These are phyloP conservation scores for Solanum peruvianum DNA, from an alignment of 257 asterid genomes.

Conservation along the genomic window DNA sequence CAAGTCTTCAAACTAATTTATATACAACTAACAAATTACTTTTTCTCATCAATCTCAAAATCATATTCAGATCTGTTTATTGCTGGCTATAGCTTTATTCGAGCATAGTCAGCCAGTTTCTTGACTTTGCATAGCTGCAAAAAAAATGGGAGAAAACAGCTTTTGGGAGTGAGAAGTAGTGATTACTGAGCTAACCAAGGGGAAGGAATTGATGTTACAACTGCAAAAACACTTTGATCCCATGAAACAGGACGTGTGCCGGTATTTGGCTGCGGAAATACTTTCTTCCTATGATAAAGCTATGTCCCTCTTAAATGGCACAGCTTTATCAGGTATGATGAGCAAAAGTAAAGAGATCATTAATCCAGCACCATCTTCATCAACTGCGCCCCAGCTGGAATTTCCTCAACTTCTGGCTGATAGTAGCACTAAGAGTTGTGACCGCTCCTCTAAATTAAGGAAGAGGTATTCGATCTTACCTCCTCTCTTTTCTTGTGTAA, in stretches of 20 bases:
- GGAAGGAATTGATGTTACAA: conserved; percentile 14
- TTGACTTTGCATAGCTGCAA: background rate
- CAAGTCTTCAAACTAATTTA: background rate
- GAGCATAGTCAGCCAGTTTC: background rate
- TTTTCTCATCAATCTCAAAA: background rate
- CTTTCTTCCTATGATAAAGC: conserved; percentile 33
- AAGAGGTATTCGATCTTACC: background rate
- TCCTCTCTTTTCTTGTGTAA: background rate
- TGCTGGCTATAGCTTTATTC: background rate
- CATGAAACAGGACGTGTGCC: background rate
- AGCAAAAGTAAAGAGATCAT: background rate
- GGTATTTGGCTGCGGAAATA: conserved; percentile 8
- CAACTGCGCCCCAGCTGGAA: background rate
- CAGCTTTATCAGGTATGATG: background rate
- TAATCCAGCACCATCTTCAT: background rate
- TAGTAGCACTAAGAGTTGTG: background rate
- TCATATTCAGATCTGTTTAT: background rate
- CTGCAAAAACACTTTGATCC: conserved; percentile 14
- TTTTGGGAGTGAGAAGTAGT: conserved; percentile 6
- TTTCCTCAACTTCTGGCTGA: background rate
- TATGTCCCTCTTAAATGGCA: conserved; percentile 4
- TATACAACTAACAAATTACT: background rate
- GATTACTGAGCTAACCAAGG: conserved; percentile 15
- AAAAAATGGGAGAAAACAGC: conserved; percentile 5
- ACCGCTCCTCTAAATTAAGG: background rate